Percentiles rank a stretch among this genome's conserved stretches.
Conservation (phyloP, 108 stramenopile species). For the Pseudonitzschia delicatissima region DNA sequence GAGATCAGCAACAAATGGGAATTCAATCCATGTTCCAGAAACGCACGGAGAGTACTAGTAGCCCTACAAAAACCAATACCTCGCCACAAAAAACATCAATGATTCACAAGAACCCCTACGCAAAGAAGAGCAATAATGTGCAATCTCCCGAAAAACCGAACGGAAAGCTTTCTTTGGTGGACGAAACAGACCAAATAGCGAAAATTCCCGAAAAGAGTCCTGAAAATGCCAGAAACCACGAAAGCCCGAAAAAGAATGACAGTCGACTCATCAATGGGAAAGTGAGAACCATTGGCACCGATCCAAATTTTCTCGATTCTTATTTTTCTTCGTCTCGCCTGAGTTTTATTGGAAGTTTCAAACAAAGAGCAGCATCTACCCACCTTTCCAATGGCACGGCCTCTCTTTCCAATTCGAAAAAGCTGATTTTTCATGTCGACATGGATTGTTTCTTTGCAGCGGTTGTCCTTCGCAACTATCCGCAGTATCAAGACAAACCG, state of each 20-base stretch:
- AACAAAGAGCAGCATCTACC: constrained; percentile 41
- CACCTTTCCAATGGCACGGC: neutral
- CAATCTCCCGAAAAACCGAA: neutral
- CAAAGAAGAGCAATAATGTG: neutral
- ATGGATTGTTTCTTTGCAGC: constrained; percentile 97
- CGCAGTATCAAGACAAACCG: constrained; percentile 74
- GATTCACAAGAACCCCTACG: neutral
- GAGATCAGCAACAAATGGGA: constrained; percentile 14
- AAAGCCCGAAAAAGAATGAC: constrained; percentile 21
- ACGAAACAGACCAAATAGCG: neutral
- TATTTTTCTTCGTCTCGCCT: constrained; percentile 66
- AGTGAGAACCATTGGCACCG: constrained; percentile 47
- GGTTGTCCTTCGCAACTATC: constrained; percentile 80
- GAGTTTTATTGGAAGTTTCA: constrained; percentile 81
- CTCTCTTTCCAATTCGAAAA: constrained; percentile 10
- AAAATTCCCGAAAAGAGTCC: neutral
- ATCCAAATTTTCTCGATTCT: constrained; percentile 76
- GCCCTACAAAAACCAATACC: neutral
- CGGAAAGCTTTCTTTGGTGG: neutral
- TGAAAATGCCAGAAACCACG: neutral
- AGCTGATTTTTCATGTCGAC: constrained; percentile 90
- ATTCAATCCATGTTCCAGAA: neutral
- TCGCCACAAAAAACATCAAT: neutral
- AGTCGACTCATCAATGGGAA: constrained; percentile 39
- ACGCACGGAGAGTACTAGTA: neutral